Evolutionary conservation across 129 eudicot genomes (phyloP), one percentile per base, ranked within the genome.

Genomic region (Apium graveolens): DNA sequence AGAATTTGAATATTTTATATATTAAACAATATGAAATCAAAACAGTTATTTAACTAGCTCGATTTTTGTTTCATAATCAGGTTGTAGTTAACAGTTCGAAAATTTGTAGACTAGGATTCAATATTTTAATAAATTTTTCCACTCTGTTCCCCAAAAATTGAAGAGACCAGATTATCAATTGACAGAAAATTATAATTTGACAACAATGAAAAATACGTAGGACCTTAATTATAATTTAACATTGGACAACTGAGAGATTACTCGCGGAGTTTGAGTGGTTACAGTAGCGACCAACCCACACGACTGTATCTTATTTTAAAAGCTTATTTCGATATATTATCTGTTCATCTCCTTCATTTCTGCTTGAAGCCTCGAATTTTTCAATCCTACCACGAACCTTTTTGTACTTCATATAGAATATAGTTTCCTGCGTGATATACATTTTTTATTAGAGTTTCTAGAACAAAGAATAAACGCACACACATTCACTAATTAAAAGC

Each of bases 281-380:
- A 82, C 42, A 48, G 74, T 70, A 81, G 76, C 78, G 72, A 84
- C 81, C 87, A 80, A 84, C 82, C 84, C 79, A 26, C 78, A 84
- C 49, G 87, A 84, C 84, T 51, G 71, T 65, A 24, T 78, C 76
- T 74, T 49, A 53, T 39, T 53, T 43, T 17, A 43, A 27, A 12
- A 26, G 16, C 69, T 78, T 14, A 43, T 43, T 39, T 76, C 46
- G 20, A 73, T 48, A 35, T 12, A 38, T 29, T 73, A 26, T 48
- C 55, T 39, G 57, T 48, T 72, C 78, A 21, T 72, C 71, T 53
- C 73, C 72, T 46, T 29, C 55, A n/a, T 57, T 55, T 44, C 51
- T 82, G 53, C 48, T 75, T 75, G 4, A 46, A 70, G 75, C 76
- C 81, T 68, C 79, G 20, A 48, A 3, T 20, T 75, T 55, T 77